Evolutionary conservation across 2,329 filamentous ascomycete genomes (phyloP).

Genomic region (Colletotrichum lentis): DNA sequence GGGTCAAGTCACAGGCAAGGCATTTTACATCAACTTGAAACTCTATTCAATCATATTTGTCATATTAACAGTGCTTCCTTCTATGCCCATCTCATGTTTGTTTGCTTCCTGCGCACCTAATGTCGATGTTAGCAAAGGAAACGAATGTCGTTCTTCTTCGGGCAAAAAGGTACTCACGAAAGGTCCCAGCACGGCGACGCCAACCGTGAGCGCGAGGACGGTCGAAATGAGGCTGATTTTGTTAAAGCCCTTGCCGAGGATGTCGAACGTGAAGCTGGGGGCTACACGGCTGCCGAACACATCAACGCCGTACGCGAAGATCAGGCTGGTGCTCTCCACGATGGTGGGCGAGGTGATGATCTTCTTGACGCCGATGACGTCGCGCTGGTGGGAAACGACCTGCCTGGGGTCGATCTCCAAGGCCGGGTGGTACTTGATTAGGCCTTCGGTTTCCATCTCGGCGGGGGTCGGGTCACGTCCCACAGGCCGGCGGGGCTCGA

Average conservation of each 20-base stretch:
- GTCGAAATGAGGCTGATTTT: constrained; percentile 86
- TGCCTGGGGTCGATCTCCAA: constrained; percentile 86
- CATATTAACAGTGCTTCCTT: constrained; percentile 7
- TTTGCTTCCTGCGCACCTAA: constrained; percentile 71
- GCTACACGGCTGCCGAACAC: constrained; percentile 85
- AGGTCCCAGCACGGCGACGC: constrained; percentile 81
- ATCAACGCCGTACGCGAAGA: constrained; percentile 89
- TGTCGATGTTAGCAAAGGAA: constrained; percentile 45
- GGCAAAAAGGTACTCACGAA: constrained; percentile 69
- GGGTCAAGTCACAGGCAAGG: not conserved
- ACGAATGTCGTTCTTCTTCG: not conserved
- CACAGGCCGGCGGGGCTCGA: constrained; percentile 87
- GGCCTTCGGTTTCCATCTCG: constrained; percentile 81
- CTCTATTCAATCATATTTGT: constrained; percentile 29
- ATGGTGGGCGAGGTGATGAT: constrained; percentile 80
- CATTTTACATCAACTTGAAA: constrained; percentile 7
- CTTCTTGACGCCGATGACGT: constrained; percentile 77
- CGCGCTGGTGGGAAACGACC: constrained; percentile 81
- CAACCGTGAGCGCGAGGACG: constrained; percentile 78
- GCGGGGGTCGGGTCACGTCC: constrained; percentile 81
- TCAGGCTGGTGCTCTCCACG: constrained; percentile 89
- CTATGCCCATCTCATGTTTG: constrained; percentile 67
- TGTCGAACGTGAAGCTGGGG: constrained; percentile 91
- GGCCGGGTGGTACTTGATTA: constrained; percentile 76
- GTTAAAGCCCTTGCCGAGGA: constrained; percentile 92